Evolutionary conservation across 2,329 filamentous ascomycete genomes (phyloP).

Genomic region (Tolypocladium ovalisporum): DNA sequence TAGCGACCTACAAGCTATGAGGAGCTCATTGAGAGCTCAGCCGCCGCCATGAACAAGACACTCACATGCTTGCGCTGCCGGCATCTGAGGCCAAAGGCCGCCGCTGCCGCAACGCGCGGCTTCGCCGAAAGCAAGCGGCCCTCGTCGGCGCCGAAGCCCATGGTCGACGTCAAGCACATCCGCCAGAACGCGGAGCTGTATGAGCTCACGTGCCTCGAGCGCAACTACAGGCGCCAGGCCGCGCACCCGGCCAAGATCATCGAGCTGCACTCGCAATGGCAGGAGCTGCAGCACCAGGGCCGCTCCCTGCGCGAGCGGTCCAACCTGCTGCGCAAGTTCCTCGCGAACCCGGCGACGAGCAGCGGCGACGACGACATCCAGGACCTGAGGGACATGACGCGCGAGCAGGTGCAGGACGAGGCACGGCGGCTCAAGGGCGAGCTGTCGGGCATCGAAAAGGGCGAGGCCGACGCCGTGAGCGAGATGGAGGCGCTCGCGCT

Average conservation of each 20-base stretch:
- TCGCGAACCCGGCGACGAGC: slow-evolving; percentile 40
- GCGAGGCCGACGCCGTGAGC: slow-evolving; percentile 45
- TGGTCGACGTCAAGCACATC: slow-evolving; percentile 80
- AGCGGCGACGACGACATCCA: slow-evolving; percentile 30
- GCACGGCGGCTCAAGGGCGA: slow-evolving; percentile 54
- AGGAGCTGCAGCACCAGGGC: slow-evolving; percentile 47
- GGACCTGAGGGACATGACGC: slow-evolving; percentile 24
- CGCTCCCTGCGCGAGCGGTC: slow-evolving; percentile 53
- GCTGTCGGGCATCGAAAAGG: slow-evolving; percentile 47
- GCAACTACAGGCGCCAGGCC: slow-evolving; percentile 62
- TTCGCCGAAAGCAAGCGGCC: slow-evolving; percentile 36
- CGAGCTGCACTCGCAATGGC: slow-evolving; percentile 45
- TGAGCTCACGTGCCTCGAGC: slow-evolving; percentile 69
- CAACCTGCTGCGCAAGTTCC: slow-evolving; percentile 47
- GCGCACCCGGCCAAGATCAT: slow-evolving; percentile 45
- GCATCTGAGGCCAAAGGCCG: slow-evolving; percentile 8
- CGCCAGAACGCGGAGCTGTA: slow-evolving; percentile 74
- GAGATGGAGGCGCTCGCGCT: slow-evolving; percentile 68
- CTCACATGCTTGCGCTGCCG: slow-evolving; percentile 15
- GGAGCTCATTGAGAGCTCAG: slow-evolving; percentile 9
- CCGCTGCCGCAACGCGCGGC: slow-evolving; percentile 7
- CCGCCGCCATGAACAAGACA: slow-evolving; percentile 19
- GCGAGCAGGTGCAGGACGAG: slow-evolving; percentile 47
- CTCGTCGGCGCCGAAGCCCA: slow-evolving; percentile 65
- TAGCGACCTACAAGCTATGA: slow-evolving; percentile 8